phyloP scores from a whole-genome alignment of 1,284 basidiomycete genomes.

The Trametes pubescens region DNA sequence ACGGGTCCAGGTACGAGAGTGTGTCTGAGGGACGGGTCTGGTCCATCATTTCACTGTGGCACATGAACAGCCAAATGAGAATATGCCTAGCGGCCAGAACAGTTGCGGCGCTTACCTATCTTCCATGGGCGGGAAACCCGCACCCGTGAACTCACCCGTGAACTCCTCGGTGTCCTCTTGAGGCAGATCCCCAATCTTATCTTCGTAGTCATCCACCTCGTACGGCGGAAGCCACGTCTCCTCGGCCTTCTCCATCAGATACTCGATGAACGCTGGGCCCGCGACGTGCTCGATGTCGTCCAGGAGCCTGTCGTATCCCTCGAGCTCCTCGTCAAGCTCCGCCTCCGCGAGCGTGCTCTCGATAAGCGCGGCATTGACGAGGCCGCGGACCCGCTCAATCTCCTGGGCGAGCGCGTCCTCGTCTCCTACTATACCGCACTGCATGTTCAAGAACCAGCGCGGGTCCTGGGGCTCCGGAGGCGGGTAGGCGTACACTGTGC shows the following conservation, averaged over 20 bases:
- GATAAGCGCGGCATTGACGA: not conserved
- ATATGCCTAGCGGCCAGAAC: too few species aligned
- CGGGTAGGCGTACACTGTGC: constrained; percentile 16
- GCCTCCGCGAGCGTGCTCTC: constrained; percentile 13
- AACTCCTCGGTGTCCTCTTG: not conserved
- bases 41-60: not conserved
- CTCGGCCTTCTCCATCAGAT: constrained; percentile 1
- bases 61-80: not conserved
- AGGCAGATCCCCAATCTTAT: not conserved
- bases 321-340: constrained; percentile 13
- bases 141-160: not conserved
- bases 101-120: not conserved
- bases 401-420: not conserved
- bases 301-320: constrained; percentile 3
- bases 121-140: not conserved
- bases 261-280: not conserved
- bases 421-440: not conserved
- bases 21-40: constrained; percentile 8
- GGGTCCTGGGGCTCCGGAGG: constrained; percentile 15
- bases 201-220: constrained; percentile 1
- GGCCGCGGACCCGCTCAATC: not conserved
- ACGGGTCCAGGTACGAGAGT: constrained; percentile 17
- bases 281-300: not conserved
- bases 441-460: constrained; percentile 22
- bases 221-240: constrained; percentile 2